phyloP scores from a whole-genome alignment of 2,329 filamentous ascomycete genomes.

The Plenodomus tracheiphilus region DNA sequence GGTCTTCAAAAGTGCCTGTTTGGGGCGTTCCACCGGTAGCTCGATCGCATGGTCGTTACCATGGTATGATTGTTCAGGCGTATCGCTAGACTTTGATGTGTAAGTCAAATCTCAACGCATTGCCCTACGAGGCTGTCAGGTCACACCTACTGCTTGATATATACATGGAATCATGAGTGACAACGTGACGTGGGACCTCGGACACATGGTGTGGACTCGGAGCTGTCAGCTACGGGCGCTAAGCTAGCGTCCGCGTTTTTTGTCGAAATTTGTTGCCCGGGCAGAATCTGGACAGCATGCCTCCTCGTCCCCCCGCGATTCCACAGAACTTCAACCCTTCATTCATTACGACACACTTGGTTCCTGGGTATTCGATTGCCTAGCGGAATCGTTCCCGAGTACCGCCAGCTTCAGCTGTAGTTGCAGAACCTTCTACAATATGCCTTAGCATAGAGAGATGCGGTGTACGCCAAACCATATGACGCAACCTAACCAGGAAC shows the following conservation, averaged over 20 bases:
- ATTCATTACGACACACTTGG: not conserved
- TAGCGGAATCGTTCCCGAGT: not conserved
- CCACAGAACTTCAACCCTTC: not conserved
- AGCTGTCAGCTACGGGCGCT: not conserved
- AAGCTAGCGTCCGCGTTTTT: not conserved
- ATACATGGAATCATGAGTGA: not conserved
- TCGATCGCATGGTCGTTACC: not conserved
- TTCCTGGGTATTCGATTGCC: not conserved
- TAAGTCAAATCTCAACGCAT: too few relatives aligned
- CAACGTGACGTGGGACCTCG: not conserved
- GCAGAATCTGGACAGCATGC: not conserved
- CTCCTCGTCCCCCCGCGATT: not conserved
- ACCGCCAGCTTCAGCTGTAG: not conserved
- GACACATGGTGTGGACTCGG: not conserved
- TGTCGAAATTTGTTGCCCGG: not conserved
- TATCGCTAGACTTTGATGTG: too few relatives aligned
- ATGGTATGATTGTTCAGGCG: too few relatives aligned
- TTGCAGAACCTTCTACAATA: not conserved
- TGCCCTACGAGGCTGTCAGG: too few relatives aligned
- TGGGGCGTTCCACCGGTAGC: not conserved
- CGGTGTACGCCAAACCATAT: not conserved
- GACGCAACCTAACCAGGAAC: not conserved
- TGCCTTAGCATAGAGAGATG: not conserved
- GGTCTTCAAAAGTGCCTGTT: slow-evolving; percentile 1
- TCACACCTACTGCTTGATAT: too few relatives aligned